These are phyloP conservation scores for Scheffersomyces cryptocercus DNA, from an alignment of 1,139 yeast species.

Conservation along the genomic window DNA sequence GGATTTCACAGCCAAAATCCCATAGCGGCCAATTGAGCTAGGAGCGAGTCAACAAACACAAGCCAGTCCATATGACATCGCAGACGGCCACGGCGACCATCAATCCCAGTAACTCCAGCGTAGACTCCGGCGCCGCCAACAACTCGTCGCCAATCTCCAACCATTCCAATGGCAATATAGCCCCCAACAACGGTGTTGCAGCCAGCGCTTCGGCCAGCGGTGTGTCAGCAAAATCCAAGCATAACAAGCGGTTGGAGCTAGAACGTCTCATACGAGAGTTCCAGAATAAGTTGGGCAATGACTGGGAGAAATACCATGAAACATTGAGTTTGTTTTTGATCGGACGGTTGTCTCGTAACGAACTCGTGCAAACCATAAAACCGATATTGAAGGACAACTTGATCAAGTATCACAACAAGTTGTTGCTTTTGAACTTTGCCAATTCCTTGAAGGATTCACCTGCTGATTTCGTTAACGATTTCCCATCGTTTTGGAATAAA, in stretches of 20 bases:
- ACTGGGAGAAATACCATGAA: constrained; percentile 88
- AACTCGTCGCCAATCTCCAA: not conserved
- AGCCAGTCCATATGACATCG: constrained; percentile 1
- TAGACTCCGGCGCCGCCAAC: not conserved
- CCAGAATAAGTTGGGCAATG: constrained; percentile 66
- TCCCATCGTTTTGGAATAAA: constrained; percentile 61
- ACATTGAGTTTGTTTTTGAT: constrained; percentile 72
- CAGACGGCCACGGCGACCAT: constrained; percentile 2
- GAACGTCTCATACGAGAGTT: constrained; percentile 73
- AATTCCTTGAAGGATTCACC: constrained; percentile 75
- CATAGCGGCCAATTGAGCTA: not conserved
- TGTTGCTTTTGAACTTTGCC: constrained; percentile 77
- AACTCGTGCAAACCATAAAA: constrained; percentile 58
- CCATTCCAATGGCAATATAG: not conserved
- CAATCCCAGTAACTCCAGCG: not conserved
- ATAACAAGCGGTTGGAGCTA: constrained; percentile 61
- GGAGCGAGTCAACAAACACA: not conserved
- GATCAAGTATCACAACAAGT: constrained; percentile 70
- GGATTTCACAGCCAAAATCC: not conserved
- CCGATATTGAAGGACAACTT: constrained; percentile 53
- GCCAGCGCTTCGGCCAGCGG: constrained; percentile 2
- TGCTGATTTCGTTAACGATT: constrained; percentile 43
- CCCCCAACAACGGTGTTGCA: constrained; percentile 3
- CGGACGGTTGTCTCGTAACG: constrained; percentile 77
- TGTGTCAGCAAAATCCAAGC: constrained; percentile 9